Conservation (phyloP, 1,139 yeast genomes). For the Protomyces inundatus region DNA sequence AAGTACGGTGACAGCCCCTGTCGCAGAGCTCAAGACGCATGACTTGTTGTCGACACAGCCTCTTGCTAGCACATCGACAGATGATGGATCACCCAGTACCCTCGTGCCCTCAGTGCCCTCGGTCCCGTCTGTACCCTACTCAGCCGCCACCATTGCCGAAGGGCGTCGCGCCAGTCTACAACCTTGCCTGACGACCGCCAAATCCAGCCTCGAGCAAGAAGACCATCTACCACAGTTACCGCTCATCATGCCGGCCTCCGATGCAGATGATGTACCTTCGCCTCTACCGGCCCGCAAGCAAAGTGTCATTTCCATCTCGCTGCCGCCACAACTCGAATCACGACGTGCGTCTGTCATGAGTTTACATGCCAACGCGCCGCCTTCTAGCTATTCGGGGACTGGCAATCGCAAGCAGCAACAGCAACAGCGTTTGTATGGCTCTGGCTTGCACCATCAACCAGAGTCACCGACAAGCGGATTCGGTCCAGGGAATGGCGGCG, state of each 20-base stretch:
- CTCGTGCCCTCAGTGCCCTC: not conserved
- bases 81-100: not conserved
- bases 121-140: not conserved
- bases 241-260: not conserved
- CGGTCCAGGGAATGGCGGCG: not conserved
- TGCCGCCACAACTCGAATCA: slow-evolving; percentile 1
- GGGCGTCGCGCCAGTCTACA: not conserved
- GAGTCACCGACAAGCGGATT: not conserved
- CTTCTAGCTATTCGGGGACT: not conserved
- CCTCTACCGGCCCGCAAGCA: not conserved
- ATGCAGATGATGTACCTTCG: not conserved
- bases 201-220: not conserved
- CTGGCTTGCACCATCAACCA: not conserved
- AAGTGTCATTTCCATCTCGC: not conserved
- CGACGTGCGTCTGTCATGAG: slow-evolving; percentile 1
- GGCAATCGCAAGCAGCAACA: not conserved
- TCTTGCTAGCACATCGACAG: too few relatives aligned
- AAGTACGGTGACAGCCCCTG: not conserved
- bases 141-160: not conserved
- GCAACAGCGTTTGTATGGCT: not conserved
- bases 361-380: not conserved
- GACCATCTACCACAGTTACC: not conserved
- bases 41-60: not conserved
- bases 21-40: slow-evolving; percentile 2
- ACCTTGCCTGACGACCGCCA: not conserved